Evolutionary conservation across 768 basidiomycete species (phyloP), one percentile per base, ranked within the genome.

Genomic region (Kwoniella bestiolae): DNA sequence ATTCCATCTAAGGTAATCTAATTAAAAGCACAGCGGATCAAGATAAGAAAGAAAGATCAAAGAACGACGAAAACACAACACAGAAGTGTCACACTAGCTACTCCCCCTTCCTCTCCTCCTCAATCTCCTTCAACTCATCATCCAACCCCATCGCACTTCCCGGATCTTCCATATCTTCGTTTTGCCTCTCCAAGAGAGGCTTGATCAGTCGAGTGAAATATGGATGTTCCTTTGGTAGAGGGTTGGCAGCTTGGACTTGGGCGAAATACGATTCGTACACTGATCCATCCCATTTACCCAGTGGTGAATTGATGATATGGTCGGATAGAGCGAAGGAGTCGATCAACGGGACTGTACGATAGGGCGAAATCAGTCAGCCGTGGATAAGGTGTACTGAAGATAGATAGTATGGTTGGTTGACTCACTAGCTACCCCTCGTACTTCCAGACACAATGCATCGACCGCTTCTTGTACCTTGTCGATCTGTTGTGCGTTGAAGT

Each of bases 141-240:
- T 81, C 81, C 45, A 83, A 66, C 12, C 76, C 76, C 77, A 83
- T 83, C 18, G 69, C 76, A 35, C 68, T 65, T 55, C 78, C 81
- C 8, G 75, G 71, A 68, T 82, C 82, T 50, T 78, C 80, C 28
- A 80, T 65, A 18, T 68, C 68, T 34, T 74, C 63, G 31, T 81
- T 77, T 65, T 80, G 68, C 34, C 83, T 74, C 62, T 82, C 81
- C 51, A 84, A 74, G 32, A 84, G 66, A 3, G 83, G 83, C 68
- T 79, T 79, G 80, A 84, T 84, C 45, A 83, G 73, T n/a, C 82
- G 71, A 21, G 82, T 80, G 62, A 84, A 83, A 77, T 84, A 84
- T 2, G 83, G 83, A 66, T 82, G 82, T 16, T 77, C 80, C 56
- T 79, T 78, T n/a, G 77, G 77, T 57, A 77, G 68, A 21, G 83